Evolutionary conservation across 768 basidiomycete species (phyloP), one percentile per base, ranked within the genome.

Genomic region (Podaxis carcinomalis): DNA sequence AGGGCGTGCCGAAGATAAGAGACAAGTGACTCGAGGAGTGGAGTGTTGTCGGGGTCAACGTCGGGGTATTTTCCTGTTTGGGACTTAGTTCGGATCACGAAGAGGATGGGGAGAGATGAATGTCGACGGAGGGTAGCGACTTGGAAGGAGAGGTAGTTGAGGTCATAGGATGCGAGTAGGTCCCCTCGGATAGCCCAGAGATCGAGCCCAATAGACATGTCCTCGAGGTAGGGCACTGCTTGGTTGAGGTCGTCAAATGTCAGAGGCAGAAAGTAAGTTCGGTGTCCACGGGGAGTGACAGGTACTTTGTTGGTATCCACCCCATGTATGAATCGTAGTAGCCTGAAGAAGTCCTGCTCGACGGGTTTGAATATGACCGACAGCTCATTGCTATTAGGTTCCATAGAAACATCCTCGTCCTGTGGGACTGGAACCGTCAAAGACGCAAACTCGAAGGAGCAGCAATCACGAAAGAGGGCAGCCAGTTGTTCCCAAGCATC

Each of bases 21-120:
- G 53, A 78, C 70, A 68, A 89, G 79, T n/a, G 88, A 77, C 37
- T 80, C 78, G 53, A 85, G 80, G 27, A 85, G 84, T 49, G 80
- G 78, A 35, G 77, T 77, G 52, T 82, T 77, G 4, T 83, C 78
- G 47, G 78, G 44, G 16, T 59, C 51, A 19, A 64, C 75, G 68
- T 89, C 81, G 0, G 90, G 88, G 75, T 87, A 88, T 58, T 83
- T 79, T 4, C 91, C 91, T 5, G 89, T 89, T 68, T 92, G 89
- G 5, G 82, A 77, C 11, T 77, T 74, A 1, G 88, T 90, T n/a
- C 91, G 80, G 36, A 90, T 83, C 4, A 89, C 90, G 73, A 85
- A 92, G 59, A 92, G 81, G 66, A 93, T 81, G 2, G 91, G 91
- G 2, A 93, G 77, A 2, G 77, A 66, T 0, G 88, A 86, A 32